Conservation (phyloP, 257 asterid species). For the Linderniella brevidens region DNA sequence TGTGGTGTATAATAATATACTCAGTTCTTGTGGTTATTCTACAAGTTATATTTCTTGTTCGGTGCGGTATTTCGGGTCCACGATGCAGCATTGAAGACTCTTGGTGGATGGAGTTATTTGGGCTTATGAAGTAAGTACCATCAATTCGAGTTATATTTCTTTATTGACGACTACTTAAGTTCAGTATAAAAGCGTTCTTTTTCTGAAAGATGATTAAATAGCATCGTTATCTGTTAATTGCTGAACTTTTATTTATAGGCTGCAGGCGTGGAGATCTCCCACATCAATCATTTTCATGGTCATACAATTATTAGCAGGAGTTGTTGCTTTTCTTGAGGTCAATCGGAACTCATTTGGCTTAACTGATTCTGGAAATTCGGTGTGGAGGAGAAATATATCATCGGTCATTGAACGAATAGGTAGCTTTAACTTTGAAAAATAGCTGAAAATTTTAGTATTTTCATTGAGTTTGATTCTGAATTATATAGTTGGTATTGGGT, state of each 20-base stretch:
- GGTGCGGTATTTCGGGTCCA: conserved; percentile 33
- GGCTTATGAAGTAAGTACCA: conserved; percentile 55
- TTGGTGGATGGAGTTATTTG: conserved; percentile 75
- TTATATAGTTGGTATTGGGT: not conserved
- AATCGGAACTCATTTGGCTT: conserved; percentile 35
- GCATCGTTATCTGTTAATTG: not conserved
- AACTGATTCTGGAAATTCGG: conserved; percentile 35
- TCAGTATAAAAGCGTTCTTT: too few species aligned
- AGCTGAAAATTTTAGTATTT: not conserved
- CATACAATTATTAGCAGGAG: conserved; percentile 37
- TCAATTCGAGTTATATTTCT: conserved; percentile 7
- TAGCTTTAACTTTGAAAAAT: conserved; percentile 12
- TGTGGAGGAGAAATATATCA: conserved; percentile 49
- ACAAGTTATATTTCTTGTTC: conserved; percentile 45
- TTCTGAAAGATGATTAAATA: too few species aligned
- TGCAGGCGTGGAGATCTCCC: conserved; percentile 62
- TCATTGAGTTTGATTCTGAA: too few species aligned
- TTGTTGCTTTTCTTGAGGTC: conserved; percentile 50
- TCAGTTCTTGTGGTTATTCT: conserved; percentile 39
- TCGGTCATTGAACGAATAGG: conserved; percentile 66
- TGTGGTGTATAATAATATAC: conserved; percentile 52
- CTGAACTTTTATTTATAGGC: conserved; percentile 33
- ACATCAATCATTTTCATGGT: conserved; percentile 42
- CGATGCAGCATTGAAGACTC: conserved; percentile 31
- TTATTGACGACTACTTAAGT: conserved; percentile 3